Conservation (phyloP, 306 rosid genomes). For the Glycine tomentella region DNA sequence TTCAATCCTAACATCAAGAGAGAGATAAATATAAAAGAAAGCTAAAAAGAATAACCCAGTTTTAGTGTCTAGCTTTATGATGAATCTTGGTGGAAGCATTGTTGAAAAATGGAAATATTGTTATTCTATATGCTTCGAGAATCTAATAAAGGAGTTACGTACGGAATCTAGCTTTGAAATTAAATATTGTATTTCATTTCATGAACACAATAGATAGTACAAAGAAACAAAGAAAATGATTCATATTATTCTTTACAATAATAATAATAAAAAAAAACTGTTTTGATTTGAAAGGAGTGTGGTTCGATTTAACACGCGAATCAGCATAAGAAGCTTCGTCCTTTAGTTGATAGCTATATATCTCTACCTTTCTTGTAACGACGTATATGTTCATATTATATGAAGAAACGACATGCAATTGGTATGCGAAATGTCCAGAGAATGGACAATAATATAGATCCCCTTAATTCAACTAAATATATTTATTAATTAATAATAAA, state of each 20-base stretch:
- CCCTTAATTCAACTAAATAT: neutral
- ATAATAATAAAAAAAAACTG: neutral
- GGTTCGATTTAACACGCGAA: constrained; percentile 42
- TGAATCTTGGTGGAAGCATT: constrained; percentile 10
- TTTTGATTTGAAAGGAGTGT: constrained; percentile 47
- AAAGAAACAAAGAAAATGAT: constrained; percentile 3
- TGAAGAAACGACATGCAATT: neutral
- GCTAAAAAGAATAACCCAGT: neutral
- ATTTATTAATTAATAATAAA: neutral
- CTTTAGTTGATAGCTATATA: constrained; percentile 36
- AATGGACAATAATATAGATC: neutral
- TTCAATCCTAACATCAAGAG: neutral
- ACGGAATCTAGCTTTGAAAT: constrained; percentile 22
- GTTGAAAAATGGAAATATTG: constrained; percentile 7
- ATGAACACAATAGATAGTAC: constrained; percentile 7
- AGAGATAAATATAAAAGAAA: neutral
- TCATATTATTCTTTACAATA: neutral
- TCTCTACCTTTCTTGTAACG: constrained; percentile 35
- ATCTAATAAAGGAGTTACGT: constrained; percentile 32
- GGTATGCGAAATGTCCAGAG: neutral
- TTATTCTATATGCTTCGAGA: constrained; percentile 5
- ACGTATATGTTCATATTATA: constrained; percentile 14
- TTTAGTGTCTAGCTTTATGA: constrained; percentile 1
- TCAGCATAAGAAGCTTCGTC: constrained; percentile 47
- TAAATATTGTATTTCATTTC: neutral